A percentile compares a stretch with the other conserved stretches of the same genome.
phyloP scores from a whole-genome alignment of 129 eudicot genomes.

The Oenanthe sinensis region DNA sequence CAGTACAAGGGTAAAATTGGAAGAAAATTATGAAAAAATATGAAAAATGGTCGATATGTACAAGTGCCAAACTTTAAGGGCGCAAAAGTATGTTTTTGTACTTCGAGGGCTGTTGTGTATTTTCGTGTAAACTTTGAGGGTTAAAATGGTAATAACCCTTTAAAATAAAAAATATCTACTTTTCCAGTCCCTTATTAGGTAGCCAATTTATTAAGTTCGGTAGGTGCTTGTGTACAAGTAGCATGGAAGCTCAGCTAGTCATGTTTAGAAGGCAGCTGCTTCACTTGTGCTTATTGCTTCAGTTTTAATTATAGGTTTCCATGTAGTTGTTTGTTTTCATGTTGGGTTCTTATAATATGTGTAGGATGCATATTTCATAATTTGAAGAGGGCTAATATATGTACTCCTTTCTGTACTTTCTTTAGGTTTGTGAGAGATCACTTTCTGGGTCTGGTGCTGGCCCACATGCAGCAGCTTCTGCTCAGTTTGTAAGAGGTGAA shows the following conservation, averaged over 20 bases:
- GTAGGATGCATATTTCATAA: not conserved
- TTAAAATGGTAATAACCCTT: too few relatives aligned
- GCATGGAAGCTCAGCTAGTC: not conserved
- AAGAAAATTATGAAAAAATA: too few relatives aligned
- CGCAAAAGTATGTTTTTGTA: too few relatives aligned
- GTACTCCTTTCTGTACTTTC: not conserved
- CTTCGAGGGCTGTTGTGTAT: too few relatives aligned
- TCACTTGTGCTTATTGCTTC: not conserved
- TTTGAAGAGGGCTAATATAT: not conserved
- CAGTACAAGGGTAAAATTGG: too few relatives aligned
- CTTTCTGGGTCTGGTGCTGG: slow-evolving; percentile 95
- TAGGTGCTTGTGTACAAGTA: not conserved
- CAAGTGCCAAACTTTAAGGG: too few relatives aligned
- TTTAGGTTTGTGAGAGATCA: slow-evolving; percentile 92
- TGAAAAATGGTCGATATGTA: too few relatives aligned
- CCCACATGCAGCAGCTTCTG: slow-evolving; percentile 60
- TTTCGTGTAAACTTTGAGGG: too few relatives aligned
- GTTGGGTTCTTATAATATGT: not conserved
- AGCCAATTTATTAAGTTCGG: not conserved
- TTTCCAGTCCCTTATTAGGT: not conserved
- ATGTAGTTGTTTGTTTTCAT: not conserved
- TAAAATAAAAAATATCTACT: not conserved
- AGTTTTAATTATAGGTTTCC: not conserved
- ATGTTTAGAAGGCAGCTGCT: not conserved
- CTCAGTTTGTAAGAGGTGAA: slow-evolving; percentile 81